Evolutionary conservation across 2,329 filamentous ascomycete genomes (phyloP).

Genomic region (Aschersonia sp.): DNA sequence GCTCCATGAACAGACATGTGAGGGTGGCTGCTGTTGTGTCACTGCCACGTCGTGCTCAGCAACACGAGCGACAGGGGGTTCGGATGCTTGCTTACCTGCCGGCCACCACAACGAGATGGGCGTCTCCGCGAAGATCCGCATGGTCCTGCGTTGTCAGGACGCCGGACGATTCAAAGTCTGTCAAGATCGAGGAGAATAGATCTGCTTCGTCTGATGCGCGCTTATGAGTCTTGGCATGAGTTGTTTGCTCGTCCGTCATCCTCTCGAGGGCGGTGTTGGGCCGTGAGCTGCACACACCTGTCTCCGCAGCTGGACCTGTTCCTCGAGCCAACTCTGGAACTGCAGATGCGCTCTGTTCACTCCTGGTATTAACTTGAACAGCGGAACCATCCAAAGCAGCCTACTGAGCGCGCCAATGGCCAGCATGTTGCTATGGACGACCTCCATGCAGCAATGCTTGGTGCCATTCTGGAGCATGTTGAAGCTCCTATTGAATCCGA

Average conservation of each 20-base stretch:
- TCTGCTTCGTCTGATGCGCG: conserved; percentile 10
- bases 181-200: conserved; percentile 17
- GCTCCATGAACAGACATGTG: conserved; percentile 17
- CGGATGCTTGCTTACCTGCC: conserved; percentile 11
- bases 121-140: conserved; percentile 13
- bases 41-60: conserved; percentile 2
- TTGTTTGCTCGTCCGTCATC: neutral
- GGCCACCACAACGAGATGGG: conserved; percentile 15
- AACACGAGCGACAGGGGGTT: too few species aligned
- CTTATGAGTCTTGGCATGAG: neutral
- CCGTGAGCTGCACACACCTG: conserved; percentile 1
- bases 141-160: conserved; percentile 8
- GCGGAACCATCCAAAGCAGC: conserved; percentile 7
- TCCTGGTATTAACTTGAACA: conserved; percentile 9
- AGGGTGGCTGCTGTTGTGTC: conserved; percentile 21
- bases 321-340: conserved; percentile 8
- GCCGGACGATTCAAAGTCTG: conserved; percentile 9
- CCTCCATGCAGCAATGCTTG: conserved; percentile 13
- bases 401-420: conserved; percentile 10
- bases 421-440: conserved; percentile 10
- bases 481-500: conserved; percentile 22
- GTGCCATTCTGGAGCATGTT: conserved; percentile 16
- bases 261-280: too few species aligned
- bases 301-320: neutral
- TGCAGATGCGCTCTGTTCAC: conserved; percentile 8